These are phyloP conservation scores for Trichoderma sp. DNA, from an alignment of 2,329 filamentous ascomycete species.

Conservation along the genomic window DNA sequence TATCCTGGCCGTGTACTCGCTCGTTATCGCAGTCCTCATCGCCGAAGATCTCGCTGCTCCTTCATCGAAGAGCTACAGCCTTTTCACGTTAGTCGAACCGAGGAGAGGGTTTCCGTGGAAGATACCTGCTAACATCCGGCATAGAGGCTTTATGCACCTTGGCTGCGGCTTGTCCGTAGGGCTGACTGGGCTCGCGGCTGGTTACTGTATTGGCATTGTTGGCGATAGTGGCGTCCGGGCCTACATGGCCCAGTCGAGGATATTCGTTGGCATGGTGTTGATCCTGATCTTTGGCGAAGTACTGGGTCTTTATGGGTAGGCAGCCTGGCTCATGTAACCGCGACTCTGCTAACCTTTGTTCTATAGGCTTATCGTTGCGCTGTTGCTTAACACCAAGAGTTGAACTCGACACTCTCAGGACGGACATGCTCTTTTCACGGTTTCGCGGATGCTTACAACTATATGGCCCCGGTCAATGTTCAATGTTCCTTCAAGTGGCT, in stretches of 20 bases:
- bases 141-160: constrained; percentile 88
- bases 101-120: constrained; percentile 30
- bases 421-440: constrained; percentile 8
- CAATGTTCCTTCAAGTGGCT: background rate
- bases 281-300: constrained; percentile 99
- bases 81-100: constrained; percentile 69
- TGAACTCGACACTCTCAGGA: constrained; percentile 51
- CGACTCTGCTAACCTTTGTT: constrained; percentile 6
- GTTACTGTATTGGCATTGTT: constrained; percentile 94
- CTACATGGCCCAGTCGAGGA: constrained; percentile 93
- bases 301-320: constrained; percentile 91
- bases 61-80: constrained; percentile 66
- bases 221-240: constrained; percentile 91
- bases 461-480: constrained; percentile 12
- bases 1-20: constrained; percentile 97
- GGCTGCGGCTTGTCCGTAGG: constrained; percentile 89
- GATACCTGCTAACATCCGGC: constrained; percentile 1
- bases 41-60: constrained; percentile 83
- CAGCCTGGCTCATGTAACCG: constrained; percentile 23
- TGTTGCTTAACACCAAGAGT: constrained; percentile 89
- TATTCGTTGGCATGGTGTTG: constrained; percentile 98
- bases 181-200: constrained; percentile 87
- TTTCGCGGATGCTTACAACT: constrained; percentile 11
- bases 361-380: constrained; percentile 80
- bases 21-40: constrained; percentile 96